Base-by-base conservation (phyloP, 305 asterid genomes). In the Vinca major region DNA sequence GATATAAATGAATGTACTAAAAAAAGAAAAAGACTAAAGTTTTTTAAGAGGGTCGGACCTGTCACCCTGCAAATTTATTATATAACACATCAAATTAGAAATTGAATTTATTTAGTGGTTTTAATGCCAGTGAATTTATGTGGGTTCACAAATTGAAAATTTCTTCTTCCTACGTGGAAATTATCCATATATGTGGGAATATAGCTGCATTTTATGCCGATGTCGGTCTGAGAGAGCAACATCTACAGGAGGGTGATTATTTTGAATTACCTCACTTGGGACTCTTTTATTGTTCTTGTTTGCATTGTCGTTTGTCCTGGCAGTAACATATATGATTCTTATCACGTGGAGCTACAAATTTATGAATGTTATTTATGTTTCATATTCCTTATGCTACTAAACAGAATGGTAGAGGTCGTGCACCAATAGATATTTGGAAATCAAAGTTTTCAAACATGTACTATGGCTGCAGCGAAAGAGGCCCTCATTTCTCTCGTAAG, bases 401-500 rank as follows among this genome's bases (percentile, higher is more conserved):
- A 65, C 66, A 94, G 99, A 89, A 74, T 76, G 80, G 86, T 51
- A 75, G 81, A 78, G 67, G 75, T 76, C 95, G 82, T 76, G 84
- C 80, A 60, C 90, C 88, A 69, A 68, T 94, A 65, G 95, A 94
- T 83, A 82, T 94, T 76, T 94, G 99, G 99, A 87, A 91, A 74
- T 94, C 99, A 61, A 80, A 89, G 76, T 86, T 73, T 78, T 83
- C 99, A 58, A 80, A 79, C 76, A 83, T 79, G 44, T 94, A 94
- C 80, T 82, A 86, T 67, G 96, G 98, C 47, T 94, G 99, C 91
- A 89, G 99, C 66, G 85, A 86, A 58, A 83, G 92, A 86, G 86
- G 88, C 69, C 89, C 87, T 57, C 81, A 76, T 79, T 88, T 81
- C 74, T 66, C 88, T 12, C 77, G 98, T 94, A 85, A 84, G 96